Conservation (phyloP, 2,329 filamentous ascomycete genomes). For the Rugonectria rugulosa region DNA sequence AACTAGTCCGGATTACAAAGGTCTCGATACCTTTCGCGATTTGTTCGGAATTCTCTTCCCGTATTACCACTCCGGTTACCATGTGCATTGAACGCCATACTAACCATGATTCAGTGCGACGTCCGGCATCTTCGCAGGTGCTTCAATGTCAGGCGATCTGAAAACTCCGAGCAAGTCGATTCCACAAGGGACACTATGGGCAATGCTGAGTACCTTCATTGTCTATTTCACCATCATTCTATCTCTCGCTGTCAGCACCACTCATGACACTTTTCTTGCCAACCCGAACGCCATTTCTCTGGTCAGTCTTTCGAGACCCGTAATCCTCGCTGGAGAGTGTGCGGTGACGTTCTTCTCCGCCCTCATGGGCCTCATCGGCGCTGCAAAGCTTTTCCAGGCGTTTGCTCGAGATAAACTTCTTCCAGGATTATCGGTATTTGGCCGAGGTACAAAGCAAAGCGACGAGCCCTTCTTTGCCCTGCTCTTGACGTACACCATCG, state of each 20-base stretch:
- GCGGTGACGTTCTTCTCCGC: constrained; percentile 85
- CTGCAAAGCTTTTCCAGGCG: constrained; percentile 84
- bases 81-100: constrained; percentile 33
- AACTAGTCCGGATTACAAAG: constrained; percentile 66
- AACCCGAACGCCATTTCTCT: constrained; percentile 84
- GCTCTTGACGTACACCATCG: constrained; percentile 75
- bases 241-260: constrained; percentile 79
- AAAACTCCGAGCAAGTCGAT: constrained; percentile 85
- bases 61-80: constrained; percentile 33
- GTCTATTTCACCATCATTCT: constrained; percentile 80
- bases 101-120: constrained; percentile 49
- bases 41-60: constrained; percentile 89
- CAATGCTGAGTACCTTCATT: constrained; percentile 77
- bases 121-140: constrained; percentile 71
- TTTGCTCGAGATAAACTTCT: constrained; percentile 81
- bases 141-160: constrained; percentile 89
- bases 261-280: constrained; percentile 74
- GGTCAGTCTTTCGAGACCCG: constrained; percentile 75
- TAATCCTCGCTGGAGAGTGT: constrained; percentile 83
- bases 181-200: constrained; percentile 82
- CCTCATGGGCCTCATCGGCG: constrained; percentile 86
- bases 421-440: constrained; percentile 77
- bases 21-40: constrained; percentile 76
- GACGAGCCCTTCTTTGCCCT: constrained; percentile 83
- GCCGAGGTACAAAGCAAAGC: constrained; percentile 72